Conservation (phyloP, 1,284 basidiomycete species). For the Butyriboletus appendiculatus region DNA sequence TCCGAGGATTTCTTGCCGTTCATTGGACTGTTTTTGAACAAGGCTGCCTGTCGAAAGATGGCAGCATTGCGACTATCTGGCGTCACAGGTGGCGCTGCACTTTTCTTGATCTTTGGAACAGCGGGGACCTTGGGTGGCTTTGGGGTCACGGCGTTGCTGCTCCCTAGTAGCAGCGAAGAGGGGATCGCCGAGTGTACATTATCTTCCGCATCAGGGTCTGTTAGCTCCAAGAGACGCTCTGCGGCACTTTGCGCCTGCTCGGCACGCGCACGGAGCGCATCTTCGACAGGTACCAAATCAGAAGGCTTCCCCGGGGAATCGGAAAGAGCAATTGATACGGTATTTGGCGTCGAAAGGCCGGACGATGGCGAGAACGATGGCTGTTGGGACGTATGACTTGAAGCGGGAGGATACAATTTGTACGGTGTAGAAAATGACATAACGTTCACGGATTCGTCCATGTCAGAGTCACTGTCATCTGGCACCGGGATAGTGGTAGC, state of each 20-base stretch:
- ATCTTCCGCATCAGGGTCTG: conserved; percentile 69
- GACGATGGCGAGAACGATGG: conserved; percentile 57
- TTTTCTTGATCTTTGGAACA: conserved; percentile 29
- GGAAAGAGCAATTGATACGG: conserved; percentile 57
- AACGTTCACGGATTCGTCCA: conserved; percentile 55
- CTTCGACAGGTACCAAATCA: conserved; percentile 60
- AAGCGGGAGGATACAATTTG: conserved; percentile 46
- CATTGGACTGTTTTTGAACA: conserved; percentile 74
- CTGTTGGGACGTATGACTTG: conserved; percentile 22
- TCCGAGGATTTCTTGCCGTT: conserved; percentile 46
- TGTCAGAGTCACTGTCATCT: conserved; percentile 68
- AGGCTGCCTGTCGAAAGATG: conserved; percentile 71
- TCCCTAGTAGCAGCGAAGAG: conserved; percentile 52
- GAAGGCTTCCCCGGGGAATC: conserved; percentile 47
- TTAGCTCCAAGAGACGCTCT: conserved; percentile 75
- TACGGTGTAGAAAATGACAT: conserved; percentile 74
- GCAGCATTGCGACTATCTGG: conserved; percentile 58
- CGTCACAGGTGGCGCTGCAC: conserved; percentile 49
- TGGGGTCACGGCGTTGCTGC: conserved; percentile 39
- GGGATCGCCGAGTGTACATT: conserved; percentile 54
- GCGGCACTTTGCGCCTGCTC: conserved; percentile 90
- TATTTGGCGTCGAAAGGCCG: conserved; percentile 47
- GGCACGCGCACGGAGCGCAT: conserved; percentile 80
- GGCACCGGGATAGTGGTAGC: conserved; percentile 73
- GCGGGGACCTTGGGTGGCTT: conserved; percentile 35